These are phyloP conservation scores for Geranomyces michiganensis DNA, from an alignment of 192 early-diverging fungal genomes.

Conservation along the genomic window DNA sequence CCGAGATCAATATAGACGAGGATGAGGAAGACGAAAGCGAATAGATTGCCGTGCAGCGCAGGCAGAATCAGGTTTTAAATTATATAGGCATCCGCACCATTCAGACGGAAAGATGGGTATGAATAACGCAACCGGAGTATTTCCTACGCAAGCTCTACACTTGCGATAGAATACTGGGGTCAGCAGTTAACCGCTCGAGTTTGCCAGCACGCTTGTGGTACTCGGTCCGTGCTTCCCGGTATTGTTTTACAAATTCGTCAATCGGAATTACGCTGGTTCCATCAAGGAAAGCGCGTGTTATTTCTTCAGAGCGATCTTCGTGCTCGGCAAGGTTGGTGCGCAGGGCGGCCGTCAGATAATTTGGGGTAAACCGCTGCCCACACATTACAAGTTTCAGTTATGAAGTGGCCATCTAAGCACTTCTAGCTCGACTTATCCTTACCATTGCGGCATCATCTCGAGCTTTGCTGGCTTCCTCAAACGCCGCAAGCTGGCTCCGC, in stretches of 20 bases:
- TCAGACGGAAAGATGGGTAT: no score
- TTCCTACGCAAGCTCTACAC: no score
- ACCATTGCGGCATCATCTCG: conserved; percentile 21
- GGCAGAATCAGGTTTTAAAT: no score
- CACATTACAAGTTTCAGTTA: not conserved
- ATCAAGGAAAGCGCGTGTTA: conserved; percentile 30
- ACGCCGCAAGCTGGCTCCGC: not conserved
- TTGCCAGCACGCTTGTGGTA: conserved; percentile 44
- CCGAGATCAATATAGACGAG: conserved; percentile 11
- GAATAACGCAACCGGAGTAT: no score
- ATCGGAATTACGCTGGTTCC: conserved; percentile 29
- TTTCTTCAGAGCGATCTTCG: conserved; percentile 40
- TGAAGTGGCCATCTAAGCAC: not conserved
- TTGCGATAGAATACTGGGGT: conserved; percentile 1
- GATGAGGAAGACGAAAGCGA: conserved; percentile 9
- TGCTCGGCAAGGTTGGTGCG: conserved; percentile 20
- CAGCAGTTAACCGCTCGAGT: conserved; percentile 32
- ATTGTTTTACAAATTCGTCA: conserved; percentile 48
- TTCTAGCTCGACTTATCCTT: not conserved
- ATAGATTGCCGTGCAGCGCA: not conserved
- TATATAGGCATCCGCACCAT: no score
- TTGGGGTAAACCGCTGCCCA: conserved; percentile 37
- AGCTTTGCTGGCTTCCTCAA: not conserved
- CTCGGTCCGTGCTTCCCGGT: conserved; percentile 42
- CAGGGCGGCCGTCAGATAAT: conserved; percentile 38